These are phyloP conservation scores for Bromus sterilis DNA, from an alignment of 176 grass and related monocot genomes.

Conservation along the genomic window DNA sequence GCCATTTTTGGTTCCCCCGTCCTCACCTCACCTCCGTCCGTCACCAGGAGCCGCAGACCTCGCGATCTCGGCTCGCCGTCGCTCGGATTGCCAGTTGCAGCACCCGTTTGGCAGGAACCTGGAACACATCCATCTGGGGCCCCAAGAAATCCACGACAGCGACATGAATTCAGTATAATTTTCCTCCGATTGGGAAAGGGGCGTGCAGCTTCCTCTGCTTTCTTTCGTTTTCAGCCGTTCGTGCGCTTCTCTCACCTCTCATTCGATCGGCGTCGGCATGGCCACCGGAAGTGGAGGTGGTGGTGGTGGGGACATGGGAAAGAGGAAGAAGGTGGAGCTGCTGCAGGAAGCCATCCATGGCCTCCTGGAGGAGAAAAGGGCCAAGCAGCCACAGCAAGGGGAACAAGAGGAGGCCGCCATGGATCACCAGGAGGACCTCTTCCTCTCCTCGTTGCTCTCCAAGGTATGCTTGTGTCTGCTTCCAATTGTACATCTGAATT, in stretches of 20 bases:
- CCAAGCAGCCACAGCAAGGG: not conserved
- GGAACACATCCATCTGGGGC: not conserved
- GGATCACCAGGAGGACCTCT: not conserved
- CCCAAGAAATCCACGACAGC: not conserved
- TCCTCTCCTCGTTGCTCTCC: constrained; percentile 36
- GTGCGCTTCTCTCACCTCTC: not conserved
- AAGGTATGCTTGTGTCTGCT: not conserved
- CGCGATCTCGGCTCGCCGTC: not conserved
- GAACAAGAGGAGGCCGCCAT: not conserved
- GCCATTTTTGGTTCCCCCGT: not conserved
- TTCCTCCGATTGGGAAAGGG: not conserved
- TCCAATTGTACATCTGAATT: not conserved
- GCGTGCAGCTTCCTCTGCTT: not conserved
- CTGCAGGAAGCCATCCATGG: constrained; percentile 23
- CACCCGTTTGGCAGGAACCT: not conserved
- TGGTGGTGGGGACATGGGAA: not conserved
- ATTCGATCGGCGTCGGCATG: not conserved
- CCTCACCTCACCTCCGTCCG: not conserved
- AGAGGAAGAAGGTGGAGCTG: constrained; percentile 4
- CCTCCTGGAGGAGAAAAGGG: constrained; percentile 21
- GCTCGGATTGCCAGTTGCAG: not conserved
- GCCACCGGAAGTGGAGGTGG: not conserved
- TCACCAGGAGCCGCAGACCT: not conserved
- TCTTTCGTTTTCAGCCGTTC: not conserved
- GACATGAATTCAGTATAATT: not conserved